Evolutionary conservation across 2,329 filamentous ascomycete genomes (phyloP).

Genomic region (Aureobasidium musti): DNA sequence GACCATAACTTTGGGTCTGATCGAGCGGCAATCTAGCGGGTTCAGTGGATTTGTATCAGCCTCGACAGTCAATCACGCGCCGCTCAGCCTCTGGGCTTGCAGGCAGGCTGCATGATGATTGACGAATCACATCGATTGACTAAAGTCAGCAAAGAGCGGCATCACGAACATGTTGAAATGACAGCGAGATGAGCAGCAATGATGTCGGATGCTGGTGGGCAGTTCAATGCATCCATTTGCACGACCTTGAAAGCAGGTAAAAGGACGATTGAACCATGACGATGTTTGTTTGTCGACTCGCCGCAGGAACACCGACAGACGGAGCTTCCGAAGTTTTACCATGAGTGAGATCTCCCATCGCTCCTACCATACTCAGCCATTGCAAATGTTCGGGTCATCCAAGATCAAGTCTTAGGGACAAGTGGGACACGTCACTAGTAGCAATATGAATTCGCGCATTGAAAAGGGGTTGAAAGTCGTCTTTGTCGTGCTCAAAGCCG

Average conservation of each 20-base stretch:
- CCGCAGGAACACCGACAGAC: neutral
- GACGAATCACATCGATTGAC: conserved; percentile 8
- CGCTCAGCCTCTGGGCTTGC: neutral
- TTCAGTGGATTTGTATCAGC: neutral
- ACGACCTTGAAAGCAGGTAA: neutral
- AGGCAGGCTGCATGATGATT: conserved; percentile 4
- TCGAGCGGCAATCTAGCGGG: neutral
- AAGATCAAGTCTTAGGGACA: neutral
- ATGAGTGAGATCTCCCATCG: conserved; percentile 1
- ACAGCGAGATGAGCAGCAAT: no score
- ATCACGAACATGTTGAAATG: neutral
- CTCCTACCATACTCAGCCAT: neutral
- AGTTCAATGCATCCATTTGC: neutral
- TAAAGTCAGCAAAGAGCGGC: neutral
- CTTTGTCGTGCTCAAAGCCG: neutral
- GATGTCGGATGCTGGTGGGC: neutral
- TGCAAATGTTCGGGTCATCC: neutral
- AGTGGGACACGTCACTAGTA: neutral
- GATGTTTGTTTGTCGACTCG: neutral
- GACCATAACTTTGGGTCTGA: neutral
- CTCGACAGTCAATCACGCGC: neutral
- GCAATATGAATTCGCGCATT: neutral
- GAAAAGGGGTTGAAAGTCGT: neutral
- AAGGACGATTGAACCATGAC: neutral
- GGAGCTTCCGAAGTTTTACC: neutral